Conservation (phyloP, 2,329 filamentous ascomycete genomes). For the Sordariomycetes sp. region DNA sequence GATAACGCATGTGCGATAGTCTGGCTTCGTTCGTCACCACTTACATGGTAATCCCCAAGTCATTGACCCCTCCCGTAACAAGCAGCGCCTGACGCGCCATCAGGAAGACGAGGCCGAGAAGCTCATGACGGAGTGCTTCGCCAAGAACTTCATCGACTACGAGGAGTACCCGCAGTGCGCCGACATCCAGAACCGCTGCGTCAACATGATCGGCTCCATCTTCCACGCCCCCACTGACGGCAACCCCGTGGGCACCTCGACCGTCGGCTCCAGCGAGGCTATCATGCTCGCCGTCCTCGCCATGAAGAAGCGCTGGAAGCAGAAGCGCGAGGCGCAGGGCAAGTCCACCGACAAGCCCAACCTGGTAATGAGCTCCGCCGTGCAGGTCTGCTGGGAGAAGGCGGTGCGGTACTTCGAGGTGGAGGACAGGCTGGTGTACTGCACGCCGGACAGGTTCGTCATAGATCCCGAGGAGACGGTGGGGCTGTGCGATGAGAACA, state of each 20-base stretch:
- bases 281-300: conserved; percentile 77
- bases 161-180: conserved; percentile 76
- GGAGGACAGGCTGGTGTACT: conserved; percentile 74
- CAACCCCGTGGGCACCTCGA: conserved; percentile 76
- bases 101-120: conserved; percentile 92
- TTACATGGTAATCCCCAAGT: conserved; percentile 88
- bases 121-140: conserved; percentile 85
- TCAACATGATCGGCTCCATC: conserved; percentile 81
- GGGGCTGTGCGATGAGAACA: conserved; percentile 55
- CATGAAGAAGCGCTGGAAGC: conserved; percentile 94
- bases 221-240: conserved; percentile 68
- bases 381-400: conserved; percentile 98
- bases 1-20: conserved; percentile 44
- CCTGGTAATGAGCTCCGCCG: conserved; percentile 90
- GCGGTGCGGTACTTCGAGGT: conserved; percentile 83
- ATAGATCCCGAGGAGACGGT: conserved; percentile 56
- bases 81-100: background rate
- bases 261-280: conserved; percentile 81
- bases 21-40: conserved; percentile 91
- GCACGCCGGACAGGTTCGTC: conserved; percentile 50
- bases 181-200: conserved; percentile 86
- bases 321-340: conserved; percentile 72
- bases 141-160: conserved; percentile 93
- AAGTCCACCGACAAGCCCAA: conserved; percentile 77
- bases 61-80: too few relatives aligned